Evolutionary conservation across 1,284 basidiomycete species (phyloP), one percentile per base, ranked within the genome.

Genomic region (Blastosporella zonata): DNA sequence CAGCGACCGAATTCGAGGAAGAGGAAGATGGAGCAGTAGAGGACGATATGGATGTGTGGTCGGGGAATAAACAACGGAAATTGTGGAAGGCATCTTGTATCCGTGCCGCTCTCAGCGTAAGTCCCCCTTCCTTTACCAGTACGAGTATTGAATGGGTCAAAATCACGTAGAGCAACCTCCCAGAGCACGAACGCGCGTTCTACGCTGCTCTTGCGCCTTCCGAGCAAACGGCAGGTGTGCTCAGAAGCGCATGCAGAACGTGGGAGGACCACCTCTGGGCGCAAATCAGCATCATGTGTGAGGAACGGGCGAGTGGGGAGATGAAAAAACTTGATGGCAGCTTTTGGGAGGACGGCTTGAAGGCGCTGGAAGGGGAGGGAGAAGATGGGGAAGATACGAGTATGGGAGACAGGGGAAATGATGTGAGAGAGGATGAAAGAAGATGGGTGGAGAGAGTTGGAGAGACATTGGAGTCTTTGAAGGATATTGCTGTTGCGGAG

Each of bases 221-320:
- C 0, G 74, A 79, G 2, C 76, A 82, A 55, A 93, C 96, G 3
- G 80, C 90, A 0, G 74, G 73, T 5, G 77, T 93, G 6, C 83
- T 98, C 8, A 81, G 80, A 59, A 78, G 84, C 0, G 86, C 90
- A 3, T 95, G 93, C 62, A 72, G 84, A 28, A 88, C 86, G 21
- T 99, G 95, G 94, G 89, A 95, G 63, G 96, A 99, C 62, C 84
- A 93, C 56, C 75, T 98, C 0, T 99, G 96, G 97, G 92, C 91
- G 1, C 86, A 93, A 57, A 75, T 96, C 49, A 87, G 87, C 59
- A 77, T 93, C 38, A 74, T 93, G 25, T 88, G 93, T 57, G 94
- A 98, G 65, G 84, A 90, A 53, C 83, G 84, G 50, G 77, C 89
- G 57, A 82, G 79, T 33, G 72, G 70, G 15, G 83, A 86, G 60